These are phyloP conservation scores for Metarhizium sp. DNA, from an alignment of 2,329 filamentous ascomycete species.

Conservation along the genomic window DNA sequence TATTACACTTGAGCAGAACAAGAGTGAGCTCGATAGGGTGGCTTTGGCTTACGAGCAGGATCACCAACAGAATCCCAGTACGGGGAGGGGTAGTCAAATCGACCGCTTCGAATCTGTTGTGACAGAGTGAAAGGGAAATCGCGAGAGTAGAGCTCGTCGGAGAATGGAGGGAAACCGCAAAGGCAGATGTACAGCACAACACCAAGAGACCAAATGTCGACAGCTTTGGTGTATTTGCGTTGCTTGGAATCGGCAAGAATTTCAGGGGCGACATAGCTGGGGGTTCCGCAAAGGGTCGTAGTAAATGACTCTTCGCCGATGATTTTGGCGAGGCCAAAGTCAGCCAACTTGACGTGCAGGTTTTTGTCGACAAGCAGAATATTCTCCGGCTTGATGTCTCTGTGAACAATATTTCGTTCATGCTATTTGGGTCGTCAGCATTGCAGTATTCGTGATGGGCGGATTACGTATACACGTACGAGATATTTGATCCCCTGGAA, in stretches of 20 bases:
- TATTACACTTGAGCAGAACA: conserved; percentile 1
- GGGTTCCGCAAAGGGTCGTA: conserved; percentile 92
- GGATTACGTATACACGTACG: conserved; percentile 44
- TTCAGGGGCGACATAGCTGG: conserved; percentile 92
- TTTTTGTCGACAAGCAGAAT: conserved; percentile 83
- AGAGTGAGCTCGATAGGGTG: neutral
- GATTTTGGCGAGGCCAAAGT: conserved; percentile 96
- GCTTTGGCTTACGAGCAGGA: conserved; percentile 50
- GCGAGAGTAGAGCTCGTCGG: conserved; percentile 74
- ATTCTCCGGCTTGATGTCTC: conserved; percentile 96
- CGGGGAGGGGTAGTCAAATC: conserved; percentile 90
- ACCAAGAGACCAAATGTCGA: conserved; percentile 95
- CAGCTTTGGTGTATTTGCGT: conserved; percentile 85
- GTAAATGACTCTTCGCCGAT: conserved; percentile 98
- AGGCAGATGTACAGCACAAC: conserved; percentile 96
- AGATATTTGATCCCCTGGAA: conserved; percentile 94
- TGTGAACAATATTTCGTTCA: conserved; percentile 92
- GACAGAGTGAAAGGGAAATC: conserved; percentile 81
- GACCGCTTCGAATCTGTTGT: conserved; percentile 80
- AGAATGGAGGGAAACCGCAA: conserved; percentile 94
- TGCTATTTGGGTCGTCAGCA: conserved; percentile 50
- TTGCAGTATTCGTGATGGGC: neutral
- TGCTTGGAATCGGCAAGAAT: conserved; percentile 76
- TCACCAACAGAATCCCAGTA: conserved; percentile 66
- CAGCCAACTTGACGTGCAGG: conserved; percentile 80